Conservation (phyloP, 2,329 filamentous ascomycete species). For the Diaporthe destruens region DNA sequence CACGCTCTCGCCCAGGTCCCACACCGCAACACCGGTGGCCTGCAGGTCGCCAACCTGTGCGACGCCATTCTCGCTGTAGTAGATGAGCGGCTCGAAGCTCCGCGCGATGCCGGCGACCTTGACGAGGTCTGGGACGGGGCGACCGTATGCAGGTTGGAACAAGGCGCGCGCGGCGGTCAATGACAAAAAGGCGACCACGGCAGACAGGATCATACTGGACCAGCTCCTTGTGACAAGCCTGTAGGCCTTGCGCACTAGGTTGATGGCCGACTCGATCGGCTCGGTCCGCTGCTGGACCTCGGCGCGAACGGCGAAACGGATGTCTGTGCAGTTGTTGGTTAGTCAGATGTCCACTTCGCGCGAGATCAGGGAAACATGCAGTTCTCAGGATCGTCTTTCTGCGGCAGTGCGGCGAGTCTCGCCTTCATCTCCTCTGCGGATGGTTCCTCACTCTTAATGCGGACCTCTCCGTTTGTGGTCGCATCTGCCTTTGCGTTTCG, state of each 20-base stretch:
- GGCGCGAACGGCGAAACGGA: slow-evolving; percentile 87
- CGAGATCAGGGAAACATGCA: slow-evolving; percentile 56
- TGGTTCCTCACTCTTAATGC: slow-evolving; percentile 42
- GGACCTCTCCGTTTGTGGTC: slow-evolving; percentile 33
- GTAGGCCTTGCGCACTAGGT: slow-evolving; percentile 71
- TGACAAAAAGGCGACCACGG: slow-evolving; percentile 73
- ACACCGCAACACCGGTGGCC: slow-evolving; percentile 91
- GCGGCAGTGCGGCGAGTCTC: slow-evolving; percentile 49
- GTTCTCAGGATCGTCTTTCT: slow-evolving; percentile 58
- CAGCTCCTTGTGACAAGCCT: slow-evolving; percentile 76
- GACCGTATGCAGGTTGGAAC: slow-evolving; percentile 75
- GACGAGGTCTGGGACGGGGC: slow-evolving; percentile 84
- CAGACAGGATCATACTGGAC: slow-evolving; percentile 73
- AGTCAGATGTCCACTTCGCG: slow-evolving; percentile 35
- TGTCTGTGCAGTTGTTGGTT: slow-evolving; percentile 67
- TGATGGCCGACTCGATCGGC: slow-evolving; percentile 81
- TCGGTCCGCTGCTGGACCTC: slow-evolving; percentile 90
- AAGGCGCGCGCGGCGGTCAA: slow-evolving; percentile 75
- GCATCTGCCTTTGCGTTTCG: background rate
- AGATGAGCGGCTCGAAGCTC: slow-evolving; percentile 93
- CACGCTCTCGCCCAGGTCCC: slow-evolving; percentile 93
- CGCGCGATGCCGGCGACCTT: slow-evolving; percentile 91
- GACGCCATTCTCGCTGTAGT: slow-evolving; percentile 91
- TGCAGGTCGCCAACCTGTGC: slow-evolving; percentile 89
- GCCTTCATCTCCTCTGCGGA: slow-evolving; percentile 45